Base-by-base conservation (phyloP, 2,329 filamentous ascomycete genomes). In the Sarocladium brachiariae region DNA sequence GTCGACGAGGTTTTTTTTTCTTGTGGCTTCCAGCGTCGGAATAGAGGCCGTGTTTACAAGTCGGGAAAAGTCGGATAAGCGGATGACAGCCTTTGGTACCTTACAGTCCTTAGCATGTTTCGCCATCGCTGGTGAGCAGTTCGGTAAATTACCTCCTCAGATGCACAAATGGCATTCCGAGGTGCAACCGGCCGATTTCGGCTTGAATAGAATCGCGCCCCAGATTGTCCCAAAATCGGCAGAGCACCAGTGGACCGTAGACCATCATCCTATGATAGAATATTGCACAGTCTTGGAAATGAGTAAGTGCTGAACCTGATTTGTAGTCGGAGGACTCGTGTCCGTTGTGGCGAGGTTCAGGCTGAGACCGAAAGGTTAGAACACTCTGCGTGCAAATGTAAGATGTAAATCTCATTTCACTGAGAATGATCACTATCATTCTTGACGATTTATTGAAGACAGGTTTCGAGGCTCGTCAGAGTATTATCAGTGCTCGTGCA, bases 71-170 rank as follows among this genome's bases (percentile, higher is more conserved):
- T 47, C 43, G 43, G 43, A 24, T 23, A 10, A 13, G 35, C 35
- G 16, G 18, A 9, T 19, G 4, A 11, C 27, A 19, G 4, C 21
- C 43, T 31, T 18, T 47, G 33, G 27, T 14, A 24, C 33, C 18
- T 4, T 25, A 5, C 5, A 25, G 3, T 25, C 39, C 14, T 33
- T 47, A 47, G 43, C 43, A 47, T 33, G 43, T 47, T 47, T 47
- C 43, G 43, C 43, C 18, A n/a, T 33, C 10, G 25, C 43, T 31
- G 25, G 27, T 14, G 18, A 21, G 37, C 16, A 13, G 23, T 4
- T 45, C 39, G 43, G 43, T 33, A 47, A 47, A 47, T 47, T 47
- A 25, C 25, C 11, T 33, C 23, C 25, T 47, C 13, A 18, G 43
- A 11, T 23, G n/a, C 43, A 11, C 21, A 43, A 43, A 47, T 47